phyloP scores from a whole-genome alignment of 345 rosid species.

The Camelina laxa region DNA sequence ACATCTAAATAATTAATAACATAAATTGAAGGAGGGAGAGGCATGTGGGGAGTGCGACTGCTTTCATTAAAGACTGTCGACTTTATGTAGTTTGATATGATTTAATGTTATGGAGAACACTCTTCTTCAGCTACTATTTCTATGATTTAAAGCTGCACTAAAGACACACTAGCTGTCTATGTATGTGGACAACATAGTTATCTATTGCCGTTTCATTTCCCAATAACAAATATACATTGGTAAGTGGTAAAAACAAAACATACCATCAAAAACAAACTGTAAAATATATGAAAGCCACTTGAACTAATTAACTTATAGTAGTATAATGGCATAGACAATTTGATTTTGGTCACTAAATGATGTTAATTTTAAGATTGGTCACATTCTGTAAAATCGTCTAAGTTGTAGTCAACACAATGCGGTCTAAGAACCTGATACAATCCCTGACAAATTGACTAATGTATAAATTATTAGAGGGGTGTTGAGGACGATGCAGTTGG shows the following conservation, averaged over 20 bases:
- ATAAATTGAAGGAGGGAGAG: conserved; percentile 31
- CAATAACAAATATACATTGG: not conserved
- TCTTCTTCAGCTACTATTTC: conserved; percentile 13
- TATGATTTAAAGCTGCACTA: not conserved
- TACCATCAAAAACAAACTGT: too few species aligned
- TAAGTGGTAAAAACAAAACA: too few species aligned
- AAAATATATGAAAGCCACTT: too few species aligned
- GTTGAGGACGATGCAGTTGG: not conserved
- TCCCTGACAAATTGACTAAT: not conserved
- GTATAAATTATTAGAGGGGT: not conserved
- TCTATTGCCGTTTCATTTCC: not conserved
- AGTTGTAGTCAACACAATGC: too few species aligned
- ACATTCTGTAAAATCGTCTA: too few species aligned
- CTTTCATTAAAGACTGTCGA: conserved; percentile 31
- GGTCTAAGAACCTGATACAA: not conserved
- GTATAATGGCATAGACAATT: too few species aligned
- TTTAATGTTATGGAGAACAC: conserved; percentile 19
- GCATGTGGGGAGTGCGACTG: conserved; percentile 39
- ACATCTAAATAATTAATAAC: conserved; percentile 8
- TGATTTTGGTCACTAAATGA: too few species aligned
- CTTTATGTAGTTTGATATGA: conserved; percentile 19
- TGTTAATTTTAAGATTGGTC: too few species aligned
- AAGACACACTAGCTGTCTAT: not conserved
- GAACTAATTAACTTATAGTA: too few species aligned
- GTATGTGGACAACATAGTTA: not conserved